Evolutionary conservation across 495 filamentous ascomycete species (phyloP).

Genomic region (Friedmanniomyces endolithicus): DNA sequence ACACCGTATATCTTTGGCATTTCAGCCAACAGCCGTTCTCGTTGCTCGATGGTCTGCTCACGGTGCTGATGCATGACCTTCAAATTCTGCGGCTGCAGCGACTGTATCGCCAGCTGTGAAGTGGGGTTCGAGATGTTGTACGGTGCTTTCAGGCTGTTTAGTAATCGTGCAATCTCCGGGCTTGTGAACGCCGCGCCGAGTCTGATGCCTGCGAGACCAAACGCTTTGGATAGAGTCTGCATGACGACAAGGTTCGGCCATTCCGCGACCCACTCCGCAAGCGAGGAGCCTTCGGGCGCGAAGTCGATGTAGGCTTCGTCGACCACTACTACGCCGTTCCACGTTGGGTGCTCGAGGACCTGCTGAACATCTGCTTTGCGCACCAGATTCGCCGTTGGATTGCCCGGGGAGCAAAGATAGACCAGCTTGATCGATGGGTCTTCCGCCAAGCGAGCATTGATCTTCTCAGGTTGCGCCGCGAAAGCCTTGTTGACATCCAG

Average conservation of each 20-base stretch:
- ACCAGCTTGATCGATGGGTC: constrained; percentile 67
- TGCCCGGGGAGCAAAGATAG: constrained; percentile 89
- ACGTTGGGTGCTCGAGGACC: constrained; percentile 74
- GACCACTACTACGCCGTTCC: constrained; percentile 87
- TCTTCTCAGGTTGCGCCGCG: constrained; percentile 53
- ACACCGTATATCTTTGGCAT: constrained; percentile 66
- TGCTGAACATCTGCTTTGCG: constrained; percentile 59
- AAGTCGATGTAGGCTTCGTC: constrained; percentile 99
- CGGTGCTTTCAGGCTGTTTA: constrained; percentile 88
- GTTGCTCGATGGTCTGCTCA: constrained; percentile 56
- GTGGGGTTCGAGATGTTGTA: constrained; percentile 88
- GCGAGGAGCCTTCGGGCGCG: constrained; percentile 59
- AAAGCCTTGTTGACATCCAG: constrained; percentile 53
- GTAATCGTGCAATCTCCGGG: constrained; percentile 47
- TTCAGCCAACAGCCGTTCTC: constrained; percentile 59
- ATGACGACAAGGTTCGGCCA: constrained; percentile 97
- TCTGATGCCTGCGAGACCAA: constrained; percentile 86
- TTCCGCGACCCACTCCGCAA: constrained; percentile 86
- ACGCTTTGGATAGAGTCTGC: constrained; percentile 94
- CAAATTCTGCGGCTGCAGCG: constrained; percentile 52
- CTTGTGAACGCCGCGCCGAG: constrained; percentile 54
- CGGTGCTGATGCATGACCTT: constrained; percentile 57
- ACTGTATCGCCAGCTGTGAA: constrained; percentile 62
- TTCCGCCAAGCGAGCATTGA: constrained; percentile 49
- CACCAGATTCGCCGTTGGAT: constrained; percentile 73